Evolutionary conservation across 164 flowering plant genomes (phyloP).

Genomic region (Cinnamomum chago): DNA sequence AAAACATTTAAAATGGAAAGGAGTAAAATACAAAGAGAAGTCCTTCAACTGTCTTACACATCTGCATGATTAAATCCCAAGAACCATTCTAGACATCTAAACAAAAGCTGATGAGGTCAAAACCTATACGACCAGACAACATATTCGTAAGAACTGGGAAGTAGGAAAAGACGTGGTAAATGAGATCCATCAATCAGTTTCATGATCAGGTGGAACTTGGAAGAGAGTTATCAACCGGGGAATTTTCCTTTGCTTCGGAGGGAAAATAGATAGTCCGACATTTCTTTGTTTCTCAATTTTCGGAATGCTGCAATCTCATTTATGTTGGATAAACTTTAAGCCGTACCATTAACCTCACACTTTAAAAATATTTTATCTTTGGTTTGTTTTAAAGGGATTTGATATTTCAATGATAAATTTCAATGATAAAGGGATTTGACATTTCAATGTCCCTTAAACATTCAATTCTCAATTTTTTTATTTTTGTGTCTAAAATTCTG

Average conservation of each 20-base stretch:
- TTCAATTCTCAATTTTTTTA: no score
- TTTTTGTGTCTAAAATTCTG: no score
- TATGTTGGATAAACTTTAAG: no score
- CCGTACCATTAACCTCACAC: no score
- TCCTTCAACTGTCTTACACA: neutral
- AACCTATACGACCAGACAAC: neutral
- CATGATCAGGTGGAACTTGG: slow-evolving; percentile 58
- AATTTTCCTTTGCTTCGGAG: slow-evolving; percentile 55
- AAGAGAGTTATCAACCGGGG: slow-evolving; percentile 74
- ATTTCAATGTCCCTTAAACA: no score
- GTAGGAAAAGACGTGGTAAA: neutral
- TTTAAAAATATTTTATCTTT: no score
- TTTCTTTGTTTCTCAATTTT: slow-evolving; percentile 7
- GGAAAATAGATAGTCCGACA: slow-evolving; percentile 83
- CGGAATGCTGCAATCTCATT: no score
- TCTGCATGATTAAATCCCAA: neutral
- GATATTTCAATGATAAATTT: no score
- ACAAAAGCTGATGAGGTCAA: neutral
- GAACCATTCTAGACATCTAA: neutral
- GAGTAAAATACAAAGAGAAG: neutral
- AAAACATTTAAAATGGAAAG: neutral
- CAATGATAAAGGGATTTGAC: no score
- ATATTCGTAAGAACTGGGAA: neutral
- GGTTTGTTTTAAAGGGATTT: no score
- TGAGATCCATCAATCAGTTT: slow-evolving; percentile 46